Percentiles rank a stretch among this genome's conserved stretches.
Evolutionary conservation across 2,329 filamentous ascomycete genomes (phyloP).

Genomic region (Monosporascus sp.): DNA sequence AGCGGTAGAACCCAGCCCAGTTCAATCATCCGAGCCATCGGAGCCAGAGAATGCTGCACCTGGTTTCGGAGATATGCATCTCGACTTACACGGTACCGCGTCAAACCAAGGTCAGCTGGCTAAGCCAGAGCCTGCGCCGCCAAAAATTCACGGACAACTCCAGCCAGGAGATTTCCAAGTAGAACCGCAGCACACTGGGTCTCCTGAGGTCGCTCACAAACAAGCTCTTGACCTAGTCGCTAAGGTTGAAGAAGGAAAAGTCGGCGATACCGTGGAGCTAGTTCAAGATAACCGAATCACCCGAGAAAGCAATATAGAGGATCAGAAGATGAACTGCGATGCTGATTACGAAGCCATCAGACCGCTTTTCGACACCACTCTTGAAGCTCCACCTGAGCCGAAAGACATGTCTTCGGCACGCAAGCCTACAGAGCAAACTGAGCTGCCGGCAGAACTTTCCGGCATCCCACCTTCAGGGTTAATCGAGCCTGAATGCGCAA

Average conservation of each 20-base stretch:
- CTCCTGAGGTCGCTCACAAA: not conserved
- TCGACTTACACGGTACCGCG: not conserved
- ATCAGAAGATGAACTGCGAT: not conserved
- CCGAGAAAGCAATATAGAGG: conserved; percentile 10
- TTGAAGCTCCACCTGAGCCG: not conserved
- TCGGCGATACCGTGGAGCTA: conserved; percentile 27
- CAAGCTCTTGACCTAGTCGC: not conserved
- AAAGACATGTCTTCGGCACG: not conserved
- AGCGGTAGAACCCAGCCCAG: not conserved
- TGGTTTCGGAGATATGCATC: not conserved
- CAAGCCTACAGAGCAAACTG: not conserved
- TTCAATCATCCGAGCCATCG: not conserved
- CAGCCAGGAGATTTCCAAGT: not conserved
- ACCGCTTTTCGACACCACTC: not conserved
- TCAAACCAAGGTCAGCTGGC: not conserved
- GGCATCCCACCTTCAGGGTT: not conserved
- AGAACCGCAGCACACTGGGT: not conserved
- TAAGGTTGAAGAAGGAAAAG: conserved; percentile 8
- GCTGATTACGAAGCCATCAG: not conserved
- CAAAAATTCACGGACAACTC: not conserved
- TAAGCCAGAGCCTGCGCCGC: not conserved
- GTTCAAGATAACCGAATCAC: conserved; percentile 15
- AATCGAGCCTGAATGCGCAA: not conserved
- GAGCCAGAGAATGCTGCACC: not conserved
- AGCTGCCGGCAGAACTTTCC: not conserved